These are phyloP conservation scores for Penicillium rolfsii DNA, from an alignment of 2,329 filamentous ascomycete genomes.

Conservation along the genomic window DNA sequence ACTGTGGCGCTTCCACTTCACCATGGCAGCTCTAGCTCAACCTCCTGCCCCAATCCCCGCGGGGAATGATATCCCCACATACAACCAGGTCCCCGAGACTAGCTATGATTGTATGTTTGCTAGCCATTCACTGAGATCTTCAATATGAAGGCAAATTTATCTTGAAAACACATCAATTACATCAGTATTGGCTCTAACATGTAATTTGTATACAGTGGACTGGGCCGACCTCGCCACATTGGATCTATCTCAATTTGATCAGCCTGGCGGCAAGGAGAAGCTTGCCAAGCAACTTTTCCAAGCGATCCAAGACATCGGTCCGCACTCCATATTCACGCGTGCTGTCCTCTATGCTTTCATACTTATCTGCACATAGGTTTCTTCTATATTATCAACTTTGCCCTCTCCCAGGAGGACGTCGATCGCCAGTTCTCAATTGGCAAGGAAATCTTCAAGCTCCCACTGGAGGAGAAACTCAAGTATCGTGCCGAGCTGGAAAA, in stretches of 20 bases:
- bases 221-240: constrained; percentile 62
- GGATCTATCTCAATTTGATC: constrained; percentile 57
- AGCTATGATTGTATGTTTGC: constrained; percentile 12
- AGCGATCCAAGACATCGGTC: constrained; percentile 50
- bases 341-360: background rate
- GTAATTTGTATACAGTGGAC: constrained; percentile 20
- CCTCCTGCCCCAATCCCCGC: background rate
- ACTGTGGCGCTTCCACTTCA: background rate
- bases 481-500: constrained; percentile 54
- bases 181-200: background rate
- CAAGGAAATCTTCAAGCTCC: constrained; percentile 58
- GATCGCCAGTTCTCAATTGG: constrained; percentile 63
- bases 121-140: background rate
- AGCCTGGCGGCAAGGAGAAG: constrained; percentile 56
- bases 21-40: constrained; percentile 10
- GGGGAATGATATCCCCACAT: constrained; percentile 12
- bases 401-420: constrained; percentile 60
- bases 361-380: constrained; percentile 47
- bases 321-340: background rate
- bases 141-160: background rate
- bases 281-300: constrained; percentile 58
- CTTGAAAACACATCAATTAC: too few relatives aligned
- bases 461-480: constrained; percentile 60
- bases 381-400: constrained; percentile 65
- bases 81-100: constrained; percentile 18